Evolutionary conservation across 2,329 filamentous ascomycete species (phyloP), one percentile per base, ranked within the genome.

Genomic region (Ampelomyces quisqualis): DNA sequence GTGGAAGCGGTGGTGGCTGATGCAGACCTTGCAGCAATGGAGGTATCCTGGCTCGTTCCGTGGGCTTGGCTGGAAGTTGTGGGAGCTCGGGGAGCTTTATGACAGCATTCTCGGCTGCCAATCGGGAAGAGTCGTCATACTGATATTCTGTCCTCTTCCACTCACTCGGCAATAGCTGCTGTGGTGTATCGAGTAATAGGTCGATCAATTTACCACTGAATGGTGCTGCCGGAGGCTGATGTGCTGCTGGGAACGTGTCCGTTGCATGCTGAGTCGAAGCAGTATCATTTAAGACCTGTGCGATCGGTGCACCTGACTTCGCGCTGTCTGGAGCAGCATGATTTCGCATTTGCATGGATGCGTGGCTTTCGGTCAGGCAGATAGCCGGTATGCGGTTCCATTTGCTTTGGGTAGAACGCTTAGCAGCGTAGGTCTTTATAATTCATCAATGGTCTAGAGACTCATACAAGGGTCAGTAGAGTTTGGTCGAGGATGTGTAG

Each of bases 11-110:
- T 10, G 81, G 81, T 2, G 81, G 81, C 47, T 84, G 79, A 62
- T 83, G 80, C 29, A 84, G 63, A 6, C 80, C 80, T 54, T 81
- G 81, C 8, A 84, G 63, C 11, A 75, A 63, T 6, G 74, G 74
- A 9, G 73, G 74, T 34, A 76, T 70, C 17, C 69, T 62, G 10
- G 65, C 65, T 26, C 69, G 49, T 46, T 58, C 62, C 14, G 55
- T 38, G 14, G 51, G 53, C 34, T 62, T 66, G 43, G 61, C 63
- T 19, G 54, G 58, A 21, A 46, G 57, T 34, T 60, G 60, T 20
- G 57, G 69, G 14, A 69, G 64, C 45, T 70, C 70, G 2, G 73
- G 73, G 18, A 71, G 49, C 24, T 57, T 67, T 22, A 66, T 57
- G 18, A 63, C 47, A 9, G 54, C 49, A 17, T 46, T 54, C 4